Evolutionary conservation across 805 yeast genomes (phyloP).

Genomic region (Schizosaccharomyces cryophilus): DNA sequence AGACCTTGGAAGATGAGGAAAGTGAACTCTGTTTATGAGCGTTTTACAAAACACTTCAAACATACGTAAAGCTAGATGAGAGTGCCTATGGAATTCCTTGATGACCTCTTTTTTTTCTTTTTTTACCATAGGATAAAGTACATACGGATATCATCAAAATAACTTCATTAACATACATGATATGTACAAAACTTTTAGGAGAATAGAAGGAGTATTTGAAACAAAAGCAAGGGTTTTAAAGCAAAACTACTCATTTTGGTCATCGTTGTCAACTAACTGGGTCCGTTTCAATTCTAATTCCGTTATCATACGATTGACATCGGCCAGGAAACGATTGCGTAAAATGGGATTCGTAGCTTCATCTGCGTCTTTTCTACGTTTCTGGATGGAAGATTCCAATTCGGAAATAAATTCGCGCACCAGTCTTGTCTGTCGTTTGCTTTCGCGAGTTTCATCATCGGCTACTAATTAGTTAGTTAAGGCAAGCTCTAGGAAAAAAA

Average conservation of each 20-base stretch:
- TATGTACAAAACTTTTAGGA: too few species aligned
- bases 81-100: too few species aligned
- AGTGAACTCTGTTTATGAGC: too few species aligned
- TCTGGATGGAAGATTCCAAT: conserved; percentile 48
- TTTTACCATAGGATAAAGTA: too few species aligned
- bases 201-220: too few species aligned
- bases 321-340: conserved; percentile 64
- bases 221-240: too few species aligned
- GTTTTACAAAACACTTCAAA: too few species aligned
- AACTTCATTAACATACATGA: too few species aligned
- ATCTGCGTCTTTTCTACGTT: conserved; percentile 45
- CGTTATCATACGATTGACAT: conserved; percentile 48
- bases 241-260: neutral
- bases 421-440: conserved; percentile 40
- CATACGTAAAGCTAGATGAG: too few species aligned
- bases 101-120: too few species aligned
- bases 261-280: conserved; percentile 22
- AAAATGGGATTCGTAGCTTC: conserved; percentile 61
- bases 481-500: conserved; percentile 5
- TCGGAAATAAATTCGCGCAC: conserved; percentile 70
- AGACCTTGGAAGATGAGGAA: too few species aligned
- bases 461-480: conserved; percentile 23
- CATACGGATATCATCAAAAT: too few species aligned
- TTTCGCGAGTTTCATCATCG: conserved; percentile 29
- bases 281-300: conserved; percentile 62